A percentile compares a stretch with the other conserved stretches of the same genome.
phyloP scores from a whole-genome alignment of 768 basidiomycete species.

The Phanerochaete sordida region DNA sequence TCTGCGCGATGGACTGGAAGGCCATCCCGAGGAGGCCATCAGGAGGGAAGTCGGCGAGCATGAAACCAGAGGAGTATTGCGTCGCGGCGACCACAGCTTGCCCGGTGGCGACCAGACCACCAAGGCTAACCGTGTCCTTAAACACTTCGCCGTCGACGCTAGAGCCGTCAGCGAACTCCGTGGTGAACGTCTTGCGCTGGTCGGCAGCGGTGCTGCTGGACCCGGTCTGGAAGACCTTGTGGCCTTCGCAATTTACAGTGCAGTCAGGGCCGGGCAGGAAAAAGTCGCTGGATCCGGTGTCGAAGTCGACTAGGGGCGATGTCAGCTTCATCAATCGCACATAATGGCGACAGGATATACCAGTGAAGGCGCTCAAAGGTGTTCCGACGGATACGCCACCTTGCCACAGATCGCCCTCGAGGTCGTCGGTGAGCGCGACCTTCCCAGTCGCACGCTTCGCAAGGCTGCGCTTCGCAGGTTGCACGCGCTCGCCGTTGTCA shows the following conservation, averaged over 20 bases:
- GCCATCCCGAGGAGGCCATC: constrained; percentile 44
- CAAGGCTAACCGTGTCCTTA: constrained; percentile 40
- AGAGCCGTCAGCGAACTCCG: constrained; percentile 37
- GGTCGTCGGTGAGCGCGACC: constrained; percentile 20
- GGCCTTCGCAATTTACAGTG: constrained; percentile 19
- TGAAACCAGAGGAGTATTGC: constrained; percentile 32
- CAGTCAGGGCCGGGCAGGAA: constrained; percentile 29
- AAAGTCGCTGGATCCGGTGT: constrained; percentile 32
- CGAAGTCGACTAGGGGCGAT: constrained; percentile 36
- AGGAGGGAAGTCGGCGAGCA: constrained; percentile 21
- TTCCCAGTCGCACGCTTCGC: constrained; percentile 2
- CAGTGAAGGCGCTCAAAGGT: constrained; percentile 28
- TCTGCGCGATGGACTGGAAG: constrained; percentile 22
- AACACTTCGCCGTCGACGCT: constrained; percentile 36
- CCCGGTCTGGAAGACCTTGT: constrained; percentile 27
- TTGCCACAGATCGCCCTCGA: constrained; percentile 29
- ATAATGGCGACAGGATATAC: not conserved
- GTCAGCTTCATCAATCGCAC: not conserved
- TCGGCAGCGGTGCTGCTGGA: constrained; percentile 31
- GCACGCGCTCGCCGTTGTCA: not conserved
- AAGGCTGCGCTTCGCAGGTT: not conserved
- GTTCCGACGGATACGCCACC: constrained; percentile 37
- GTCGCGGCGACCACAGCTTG: constrained; percentile 47
- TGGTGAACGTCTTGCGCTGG: constrained; percentile 24
- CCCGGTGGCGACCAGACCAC: constrained; percentile 26